Evolutionary conservation across 2,329 filamentous ascomycete species (phyloP).

Genomic region (Fusarium subtropicale): DNA sequence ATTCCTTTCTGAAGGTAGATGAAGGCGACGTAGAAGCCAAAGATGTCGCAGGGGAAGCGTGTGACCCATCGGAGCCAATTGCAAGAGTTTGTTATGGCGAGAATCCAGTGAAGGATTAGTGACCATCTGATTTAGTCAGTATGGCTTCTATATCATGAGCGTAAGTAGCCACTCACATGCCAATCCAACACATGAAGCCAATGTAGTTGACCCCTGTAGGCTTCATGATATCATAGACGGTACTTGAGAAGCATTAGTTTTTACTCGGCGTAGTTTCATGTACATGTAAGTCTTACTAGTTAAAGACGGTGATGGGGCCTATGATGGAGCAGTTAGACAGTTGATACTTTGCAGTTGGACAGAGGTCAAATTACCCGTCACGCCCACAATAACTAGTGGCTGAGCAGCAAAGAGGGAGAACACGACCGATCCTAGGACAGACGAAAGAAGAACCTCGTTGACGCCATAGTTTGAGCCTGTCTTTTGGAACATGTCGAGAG

Average conservation of each 20-base stretch:
- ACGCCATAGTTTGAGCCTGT: slow-evolving; percentile 87
- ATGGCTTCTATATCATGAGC: neutral
- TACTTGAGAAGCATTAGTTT: slow-evolving; percentile 58
- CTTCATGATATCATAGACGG: slow-evolving; percentile 88
- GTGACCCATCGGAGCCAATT: slow-evolving; percentile 91
- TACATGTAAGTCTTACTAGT: slow-evolving; percentile 68
- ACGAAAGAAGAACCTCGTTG: slow-evolving; percentile 89
- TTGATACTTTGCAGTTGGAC: neutral
- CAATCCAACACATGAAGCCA: slow-evolving; percentile 92
- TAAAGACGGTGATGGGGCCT: slow-evolving; percentile 93
- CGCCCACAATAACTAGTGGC: slow-evolving; percentile 89
- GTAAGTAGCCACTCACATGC: slow-evolving; percentile 65
- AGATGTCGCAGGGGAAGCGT: slow-evolving; percentile 91
- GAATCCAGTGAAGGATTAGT: slow-evolving; percentile 83
- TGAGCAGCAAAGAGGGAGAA: slow-evolving; percentile 85
- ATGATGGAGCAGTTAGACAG: slow-evolving; percentile 14
- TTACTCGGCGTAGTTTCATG: neutral
- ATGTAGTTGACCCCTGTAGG: slow-evolving; percentile 84
- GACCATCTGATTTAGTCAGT: slow-evolving; percentile 71
- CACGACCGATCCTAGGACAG: slow-evolving; percentile 83
- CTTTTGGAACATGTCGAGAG: slow-evolving; percentile 92
- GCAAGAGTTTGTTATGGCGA: slow-evolving; percentile 87
- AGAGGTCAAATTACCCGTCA: slow-evolving; percentile 68
- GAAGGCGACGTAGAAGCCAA: slow-evolving; percentile 92
- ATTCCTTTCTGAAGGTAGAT: slow-evolving; percentile 94